A percentile compares a stretch with the other conserved stretches of the same genome.
phyloP scores from a whole-genome alignment of 441 rosid species.

The Croton laevigatus region DNA sequence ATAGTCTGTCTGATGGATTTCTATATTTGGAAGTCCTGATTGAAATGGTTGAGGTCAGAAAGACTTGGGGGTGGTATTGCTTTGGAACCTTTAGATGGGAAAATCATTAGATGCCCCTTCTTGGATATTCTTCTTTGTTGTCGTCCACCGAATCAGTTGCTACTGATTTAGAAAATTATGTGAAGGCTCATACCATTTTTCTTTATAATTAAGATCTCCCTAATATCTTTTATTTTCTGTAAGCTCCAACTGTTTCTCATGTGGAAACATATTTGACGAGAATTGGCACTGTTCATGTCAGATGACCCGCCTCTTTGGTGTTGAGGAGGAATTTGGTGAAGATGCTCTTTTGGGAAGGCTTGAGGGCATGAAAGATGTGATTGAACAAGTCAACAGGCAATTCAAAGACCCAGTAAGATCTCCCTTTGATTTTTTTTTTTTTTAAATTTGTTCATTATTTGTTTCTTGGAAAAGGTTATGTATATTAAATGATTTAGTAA shows the following conservation, averaged over 20 bases:
- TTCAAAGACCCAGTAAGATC: slow-evolving; percentile 90
- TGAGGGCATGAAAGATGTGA: slow-evolving; percentile 97
- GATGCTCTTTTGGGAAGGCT: slow-evolving; percentile 97
- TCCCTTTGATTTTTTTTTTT: slow-evolving; percentile 16
- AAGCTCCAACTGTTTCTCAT: not conserved
- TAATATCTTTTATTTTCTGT: not conserved
- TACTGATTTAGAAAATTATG: not conserved
- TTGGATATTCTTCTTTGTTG: slow-evolving; percentile 6
- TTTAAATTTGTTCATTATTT: not conserved
- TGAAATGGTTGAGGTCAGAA: slow-evolving; percentile 4
- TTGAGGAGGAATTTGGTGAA: slow-evolving; percentile 91
- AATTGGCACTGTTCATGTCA: slow-evolving; percentile 32
- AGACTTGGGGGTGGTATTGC: not conserved
- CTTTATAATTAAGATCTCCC: not conserved
- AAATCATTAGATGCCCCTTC: not conserved
- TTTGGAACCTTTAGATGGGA: not conserved
- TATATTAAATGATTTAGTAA: not conserved
- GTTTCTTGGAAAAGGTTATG: not conserved
- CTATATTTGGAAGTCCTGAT: not conserved
- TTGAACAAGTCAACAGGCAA: slow-evolving; percentile 92
- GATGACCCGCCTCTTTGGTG: slow-evolving; percentile 86
- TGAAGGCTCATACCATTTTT: not conserved
- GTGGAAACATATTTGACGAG: not conserved
- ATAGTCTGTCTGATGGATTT: not conserved
- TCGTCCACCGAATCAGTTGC: not conserved